Evolutionary conservation across 2,329 filamentous ascomycete species (phyloP).

Genomic region (Didymella exigua): DNA sequence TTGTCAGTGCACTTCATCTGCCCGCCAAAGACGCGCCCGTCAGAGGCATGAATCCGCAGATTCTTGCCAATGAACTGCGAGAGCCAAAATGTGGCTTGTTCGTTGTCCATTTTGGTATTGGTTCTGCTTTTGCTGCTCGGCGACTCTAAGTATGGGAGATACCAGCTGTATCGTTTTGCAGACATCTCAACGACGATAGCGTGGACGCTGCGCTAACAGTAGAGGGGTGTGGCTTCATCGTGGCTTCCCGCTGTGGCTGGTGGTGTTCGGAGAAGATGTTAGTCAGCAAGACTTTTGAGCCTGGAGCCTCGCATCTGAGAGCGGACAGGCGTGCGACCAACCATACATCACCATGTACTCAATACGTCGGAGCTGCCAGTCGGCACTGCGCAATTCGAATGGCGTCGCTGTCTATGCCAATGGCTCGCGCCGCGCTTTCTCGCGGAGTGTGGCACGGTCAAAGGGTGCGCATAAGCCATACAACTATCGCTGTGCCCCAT

Average conservation of each 20-base stretch:
- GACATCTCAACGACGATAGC: slow-evolving; percentile 11
- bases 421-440: slow-evolving; percentile 40
- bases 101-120: slow-evolving; percentile 53
- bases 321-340: slow-evolving; percentile 5
- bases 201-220: slow-evolving; percentile 17
- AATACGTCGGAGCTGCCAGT: slow-evolving; percentile 38
- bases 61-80: slow-evolving; percentile 75
- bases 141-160: slow-evolving; percentile 24
- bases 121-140: background rate
- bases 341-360: slow-evolving; percentile 36
- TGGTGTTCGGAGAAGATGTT: background rate
- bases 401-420: slow-evolving; percentile 21
- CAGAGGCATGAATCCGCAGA: slow-evolving; percentile 78
- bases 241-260: slow-evolving; percentile 15
- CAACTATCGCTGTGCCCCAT: background rate
- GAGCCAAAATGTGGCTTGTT: slow-evolving; percentile 63
- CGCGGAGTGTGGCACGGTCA: slow-evolving; percentile 25
- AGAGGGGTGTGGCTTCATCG: slow-evolving; percentile 12
- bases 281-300: slow-evolving; percentile 23
- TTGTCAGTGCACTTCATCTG: slow-evolving; percentile 94
- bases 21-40: slow-evolving; percentile 87
- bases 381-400: slow-evolving; percentile 26
- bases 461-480: slow-evolving; percentile 28
- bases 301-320: background rate
- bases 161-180: slow-evolving; percentile 26